Conservation (phyloP, 805 yeast genomes). For the Maudiozyma bulderi region DNA sequence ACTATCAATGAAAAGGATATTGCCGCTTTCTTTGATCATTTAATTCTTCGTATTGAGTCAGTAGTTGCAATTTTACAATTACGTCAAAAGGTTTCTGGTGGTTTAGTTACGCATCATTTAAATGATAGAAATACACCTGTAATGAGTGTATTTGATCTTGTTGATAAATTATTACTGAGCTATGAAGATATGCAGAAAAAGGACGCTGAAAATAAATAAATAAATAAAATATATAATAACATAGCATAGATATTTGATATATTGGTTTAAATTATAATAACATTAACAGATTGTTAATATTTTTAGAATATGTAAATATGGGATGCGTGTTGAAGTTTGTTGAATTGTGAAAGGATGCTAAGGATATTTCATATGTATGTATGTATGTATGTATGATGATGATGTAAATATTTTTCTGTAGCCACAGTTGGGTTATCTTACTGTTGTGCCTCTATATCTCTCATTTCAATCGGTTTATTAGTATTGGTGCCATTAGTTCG, state of each 20-base stretch:
- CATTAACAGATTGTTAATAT: background rate
- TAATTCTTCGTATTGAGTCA: conserved; percentile 61
- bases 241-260: background rate
- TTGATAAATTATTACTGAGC: conserved; percentile 17
- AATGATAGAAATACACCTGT: conserved; percentile 8
- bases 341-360: background rate
- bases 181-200: background rate
- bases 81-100: conserved; percentile 29
- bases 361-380: too few species aligned
- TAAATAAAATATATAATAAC: background rate
- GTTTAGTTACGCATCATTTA: conserved; percentile 10
- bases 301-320: background rate
- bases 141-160: conserved; percentile 18
- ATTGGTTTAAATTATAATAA: background rate
- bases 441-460: conserved; percentile 9
- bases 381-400: background rate
- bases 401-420: background rate
- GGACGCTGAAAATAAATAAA: background rate
- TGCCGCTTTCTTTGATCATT: conserved; percentile 48
- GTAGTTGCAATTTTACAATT: conserved; percentile 38
- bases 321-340: background rate
- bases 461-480: conserved; percentile 7
- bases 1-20: conserved; percentile 34
- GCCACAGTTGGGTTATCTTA: background rate
- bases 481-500: background rate